Evolutionary conservation across 495 filamentous ascomycete species (phyloP).

Genomic region (Aspergillus egyptiacus): DNA sequence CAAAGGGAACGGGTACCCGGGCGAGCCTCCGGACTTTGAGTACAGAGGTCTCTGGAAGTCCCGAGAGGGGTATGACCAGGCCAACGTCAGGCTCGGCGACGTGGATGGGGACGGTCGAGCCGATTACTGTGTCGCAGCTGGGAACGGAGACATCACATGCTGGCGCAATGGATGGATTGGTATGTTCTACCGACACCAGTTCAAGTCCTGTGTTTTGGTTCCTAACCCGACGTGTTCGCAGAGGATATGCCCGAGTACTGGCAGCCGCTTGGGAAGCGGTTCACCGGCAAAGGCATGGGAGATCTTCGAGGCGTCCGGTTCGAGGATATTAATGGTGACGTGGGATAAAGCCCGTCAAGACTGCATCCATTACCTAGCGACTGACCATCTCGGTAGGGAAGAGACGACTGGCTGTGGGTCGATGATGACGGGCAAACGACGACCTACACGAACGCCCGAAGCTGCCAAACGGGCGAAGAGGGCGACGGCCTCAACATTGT

Average conservation of each 20-base stretch:
- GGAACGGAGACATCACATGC: conserved; percentile 14
- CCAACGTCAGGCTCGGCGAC: conserved; percentile 7
- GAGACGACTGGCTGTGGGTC: conserved; percentile 7
- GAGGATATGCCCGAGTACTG: conserved; percentile 4
- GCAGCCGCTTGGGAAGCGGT: conserved; percentile 3
- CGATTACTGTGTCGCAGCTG: conserved; percentile 14
- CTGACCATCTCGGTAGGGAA: not conserved
- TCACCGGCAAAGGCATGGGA: conserved; percentile 6
- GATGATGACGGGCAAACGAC: not conserved
- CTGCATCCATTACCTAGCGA: not conserved
- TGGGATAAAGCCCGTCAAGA: not conserved
- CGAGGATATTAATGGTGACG: conserved; percentile 6
- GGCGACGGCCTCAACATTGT: conserved; percentile 4
- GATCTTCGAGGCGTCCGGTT: not conserved
- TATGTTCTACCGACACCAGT: not conserved
- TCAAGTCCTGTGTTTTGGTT: too few relatives aligned
- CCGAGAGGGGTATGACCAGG: not conserved
- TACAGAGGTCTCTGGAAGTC: not conserved
- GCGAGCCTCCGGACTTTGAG: not conserved
- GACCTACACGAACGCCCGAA: conserved; percentile 3
- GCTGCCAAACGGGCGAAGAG: not conserved
- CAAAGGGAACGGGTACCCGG: not conserved
- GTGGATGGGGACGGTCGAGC: conserved; percentile 9
- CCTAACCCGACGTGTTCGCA: not conserved
- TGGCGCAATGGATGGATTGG: conserved; percentile 22